Evolutionary conservation across 805 yeast species (phyloP), one percentile per base, ranked within the genome.

Genomic region (Teunomyces aglyptinius): DNA sequence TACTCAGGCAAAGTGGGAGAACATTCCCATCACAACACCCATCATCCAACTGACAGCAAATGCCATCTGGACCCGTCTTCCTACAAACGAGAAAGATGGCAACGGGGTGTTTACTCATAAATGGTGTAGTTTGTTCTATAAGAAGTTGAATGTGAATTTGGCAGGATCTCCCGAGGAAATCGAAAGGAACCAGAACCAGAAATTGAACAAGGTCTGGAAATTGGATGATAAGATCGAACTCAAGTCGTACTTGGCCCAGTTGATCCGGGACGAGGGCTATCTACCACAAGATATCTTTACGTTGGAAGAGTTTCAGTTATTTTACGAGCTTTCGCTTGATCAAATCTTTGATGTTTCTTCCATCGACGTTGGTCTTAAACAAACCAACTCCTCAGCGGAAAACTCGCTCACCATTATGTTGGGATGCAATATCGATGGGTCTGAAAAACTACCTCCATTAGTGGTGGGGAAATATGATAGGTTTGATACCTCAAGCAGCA

Each of bases 1-100:
- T 34, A 75, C 83, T 0, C 87, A 82, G 57, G 79, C 83, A 19
- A 75, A 76, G 2, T 83, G 88, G 87, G 83, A 80, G 56, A 78
- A 76, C 41, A 79, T 82, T 29, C 86, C 87, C 2, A 75, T 82
- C 2, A 78, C 86, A 1, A 76, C 83, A 0, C 85, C 86, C 1
- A 80, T 82, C 13, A 71, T 83, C 32, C 83, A 81, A 53, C 78
- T 77, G 59, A 79, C 87, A 2, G 86, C 88, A 3, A 71, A 76
- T 38, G 76, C 82, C 6, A 77, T 83, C 26, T 83, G 88, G 88
- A 80, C 77, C 42, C 68, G 79, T 43, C 64, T 82, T 4, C 85
- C 87, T 0, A 62, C 71, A 0, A 65, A 68, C 16, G 71, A 72
- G 47, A 77, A 80, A 53, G 85, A 81, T 49, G 87, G 87, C 0